Base-by-base conservation (phyloP, 768 basidiomycete genomes). In the Fomitopsis serialis region DNA sequence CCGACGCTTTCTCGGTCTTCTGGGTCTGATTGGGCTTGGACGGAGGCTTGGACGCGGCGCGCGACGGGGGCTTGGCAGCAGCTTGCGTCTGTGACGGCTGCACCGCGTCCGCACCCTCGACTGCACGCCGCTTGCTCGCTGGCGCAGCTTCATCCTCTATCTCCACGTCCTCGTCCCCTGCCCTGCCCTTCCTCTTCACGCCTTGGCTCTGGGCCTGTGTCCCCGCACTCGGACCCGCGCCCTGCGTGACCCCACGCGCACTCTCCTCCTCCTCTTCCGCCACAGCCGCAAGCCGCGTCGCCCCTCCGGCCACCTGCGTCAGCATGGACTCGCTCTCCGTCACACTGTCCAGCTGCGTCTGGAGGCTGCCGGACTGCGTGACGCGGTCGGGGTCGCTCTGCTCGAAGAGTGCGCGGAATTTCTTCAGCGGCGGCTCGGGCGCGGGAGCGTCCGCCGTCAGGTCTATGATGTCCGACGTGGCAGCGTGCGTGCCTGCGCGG, bases 401-500 rank as follows among this genome's bases (percentile, higher is more conserved):
- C 17, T 89, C 87, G 56, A 87, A 89, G 11, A 89, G 71, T 0
- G 81, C 79, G 59, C 81, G 84, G 71, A 83, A 87, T 65, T 81
- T 86, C 63, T 89, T 89, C 24, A 79, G 65, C 2, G 83, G 78
- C 0, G 83, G 87, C 56, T 83, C 82, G 17, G 65, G 63, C 9
- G 68, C 53, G 5, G 62, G 48, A 17, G 57, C 56, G 24, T 63
- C 61, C 17, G 50, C 54, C 2, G 67, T 59, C 15, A 55, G 55
- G 24, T 53, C 49, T 24, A 52, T 54, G 2, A 61, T 54, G 24
- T 62, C 55, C 27, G 55, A 64, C 17, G 50, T 64, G 13, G 65
- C 56, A 19, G 58, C 54, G 42, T 58, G 61, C 7, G 63, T 70
- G 8, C 72, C 77, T 53, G 74, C 71, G 19, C 86, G 76, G 17